Evolutionary conservation across 768 basidiomycete genomes (phyloP), one percentile per base, ranked within the genome.

Genomic region (Mycena capillaripes): DNA sequence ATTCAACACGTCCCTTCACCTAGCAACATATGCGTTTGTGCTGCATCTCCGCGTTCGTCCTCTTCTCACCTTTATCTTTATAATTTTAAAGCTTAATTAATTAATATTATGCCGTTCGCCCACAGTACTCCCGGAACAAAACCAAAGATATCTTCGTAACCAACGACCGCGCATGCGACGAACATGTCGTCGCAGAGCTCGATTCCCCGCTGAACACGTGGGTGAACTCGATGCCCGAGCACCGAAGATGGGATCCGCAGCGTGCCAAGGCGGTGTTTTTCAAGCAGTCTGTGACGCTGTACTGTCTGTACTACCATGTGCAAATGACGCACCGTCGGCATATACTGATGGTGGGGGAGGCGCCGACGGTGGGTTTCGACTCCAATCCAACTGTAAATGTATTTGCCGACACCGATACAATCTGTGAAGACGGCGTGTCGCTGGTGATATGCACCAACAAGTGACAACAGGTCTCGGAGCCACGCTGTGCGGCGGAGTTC

Each of bases 241-340:
- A 74, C 36, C 50, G 72, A 70, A 32, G 79, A 44, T 88, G 86
- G 86, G 83, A 87, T 74, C 82, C 85, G 0, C 78, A 81, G 30
- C 78, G 81, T 52, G 67, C 80, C 50, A 77, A 86, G 69, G 48
- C 76, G 9, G 66, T 84, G 2, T 87, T 87, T 73, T 78, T 92
- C 74, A 83, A 86, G 46, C 91, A 92, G 78, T 91, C 90, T 1
- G 91, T 89, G 0, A 80, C 81, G 5, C 83, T 94, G 3, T 84
- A 86, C 72, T 82, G 82, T 0, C 81, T 77, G 2, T 87, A 86
- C 70, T 87, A 86, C 65, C 76, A 84, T 61, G 81, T 90, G n/a
- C 90, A 93, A 77, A 95, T 95, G 75, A 85, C 90, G 65, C 95
- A 96, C 79, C 86, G 95, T 32, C 93, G 92, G 8, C 95, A 94